Evolutionary conservation across 2,329 filamentous ascomycete genomes (phyloP), one percentile per base, ranked within the genome.

Genomic region (Calonectria naviculata): DNA sequence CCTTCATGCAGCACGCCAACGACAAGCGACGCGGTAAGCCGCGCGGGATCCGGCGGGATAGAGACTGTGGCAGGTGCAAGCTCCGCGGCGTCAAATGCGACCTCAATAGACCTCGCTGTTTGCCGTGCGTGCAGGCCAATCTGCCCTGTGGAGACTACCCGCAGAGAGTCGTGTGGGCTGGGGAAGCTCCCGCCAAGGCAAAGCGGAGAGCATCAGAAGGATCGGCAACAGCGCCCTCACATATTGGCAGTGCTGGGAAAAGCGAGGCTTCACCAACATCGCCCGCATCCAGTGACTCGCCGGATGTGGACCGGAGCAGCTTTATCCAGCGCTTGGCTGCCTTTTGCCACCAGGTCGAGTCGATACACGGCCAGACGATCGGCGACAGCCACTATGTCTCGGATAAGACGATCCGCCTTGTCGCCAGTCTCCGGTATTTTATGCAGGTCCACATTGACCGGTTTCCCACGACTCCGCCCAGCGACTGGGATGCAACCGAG

Each of bases 111-210:
- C 78, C 78, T 6, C 74, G 71, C 44, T 80, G 78, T 31, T 69
- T 71, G 15, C 76, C 77, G 5, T 80, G 78, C 60, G 71, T 76
- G n/a, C 67, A 80, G 60, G 77, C 79, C 3, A 80, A 78, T 1
- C 42, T 81, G 10, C 21, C 66, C 1, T 82, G 81, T 47, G 80
- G 78, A 41, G 81, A 78, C 5, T 82, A 82, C 52, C 77, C 79
- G 15, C 78, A 79, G 70, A 71, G 81, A 17, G 76, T 82, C 19
- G 75, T 82, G 1, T 82, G 81, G 81, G 70, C 77, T 0, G 74
- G 67, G 2, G 71, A 73, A 38, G 24, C 54, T 52, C 29, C 49
- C 54, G 28, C 24, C 9, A 52, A 44, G 29, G 7, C 44, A 21
- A 46, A n/a, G 41, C 15, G 41, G 21, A 41, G 19, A 15, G 21